These are phyloP conservation scores for Forsythia viridissima DNA, from an alignment of 257 asterid species.

Conservation along the genomic window DNA sequence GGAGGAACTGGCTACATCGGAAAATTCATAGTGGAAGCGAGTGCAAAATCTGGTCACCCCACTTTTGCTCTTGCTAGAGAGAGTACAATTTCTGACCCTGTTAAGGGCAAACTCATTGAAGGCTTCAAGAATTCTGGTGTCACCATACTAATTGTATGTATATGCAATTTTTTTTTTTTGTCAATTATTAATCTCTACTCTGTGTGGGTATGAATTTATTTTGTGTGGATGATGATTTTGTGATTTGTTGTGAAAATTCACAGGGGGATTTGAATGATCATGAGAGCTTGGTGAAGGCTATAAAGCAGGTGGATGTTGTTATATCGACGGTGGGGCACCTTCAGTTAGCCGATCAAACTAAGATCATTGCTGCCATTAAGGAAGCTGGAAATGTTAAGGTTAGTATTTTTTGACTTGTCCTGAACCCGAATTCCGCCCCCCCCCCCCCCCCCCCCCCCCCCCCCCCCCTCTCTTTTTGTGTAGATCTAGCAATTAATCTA, in stretches of 20 bases:
- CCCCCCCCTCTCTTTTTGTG: neutral
- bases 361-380: conserved; percentile 67
- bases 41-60: conserved; percentile 70
- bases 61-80: conserved; percentile 67
- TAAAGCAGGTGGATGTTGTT: conserved; percentile 71
- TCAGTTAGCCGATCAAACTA: conserved; percentile 57
- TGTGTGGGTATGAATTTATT: neutral
- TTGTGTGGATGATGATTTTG: neutral
- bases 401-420: neutral
- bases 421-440: neutral
- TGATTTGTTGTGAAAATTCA: neutral
- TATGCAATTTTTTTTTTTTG: neutral
- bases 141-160: conserved; percentile 53
- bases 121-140: conserved; percentile 66
- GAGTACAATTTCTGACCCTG: conserved; percentile 59
- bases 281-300: conserved; percentile 61
- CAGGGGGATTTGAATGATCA: conserved; percentile 69
- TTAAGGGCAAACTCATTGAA: conserved; percentile 53
- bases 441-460: too few species aligned
- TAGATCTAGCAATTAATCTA: neutral
- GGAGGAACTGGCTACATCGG: conserved; percentile 94
- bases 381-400: conserved; percentile 84
- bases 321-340: conserved; percentile 54
- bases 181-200: neutral
- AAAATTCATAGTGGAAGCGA: conserved; percentile 69